phyloP scores from a whole-genome alignment of 495 filamentous ascomycete species.

The Hypoxylon fuscum region DNA sequence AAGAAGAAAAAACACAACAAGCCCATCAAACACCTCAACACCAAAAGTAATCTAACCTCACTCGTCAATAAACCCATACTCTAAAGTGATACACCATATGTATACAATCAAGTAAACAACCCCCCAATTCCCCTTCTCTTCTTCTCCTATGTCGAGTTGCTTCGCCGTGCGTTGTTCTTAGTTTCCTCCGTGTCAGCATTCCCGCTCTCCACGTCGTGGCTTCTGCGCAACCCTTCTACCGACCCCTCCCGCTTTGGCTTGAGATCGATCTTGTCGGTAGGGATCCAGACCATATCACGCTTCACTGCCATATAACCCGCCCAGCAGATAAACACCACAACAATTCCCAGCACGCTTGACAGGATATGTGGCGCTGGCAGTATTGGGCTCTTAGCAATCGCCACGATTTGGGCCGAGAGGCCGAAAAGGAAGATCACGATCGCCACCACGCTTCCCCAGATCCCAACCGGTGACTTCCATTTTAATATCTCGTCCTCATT shows the following conservation, averaged over 20 bases:
- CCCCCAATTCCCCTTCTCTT: background rate
- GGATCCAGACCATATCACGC: constrained; percentile 17
- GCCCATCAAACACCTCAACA: too few species aligned
- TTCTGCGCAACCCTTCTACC: background rate
- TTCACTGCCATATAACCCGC: constrained; percentile 32
- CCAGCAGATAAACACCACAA: constrained; percentile 32
- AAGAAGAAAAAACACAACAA: too few species aligned
- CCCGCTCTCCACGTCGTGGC: constrained; percentile 18
- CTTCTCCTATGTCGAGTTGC: background rate
- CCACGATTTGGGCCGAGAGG: constrained; percentile 36
- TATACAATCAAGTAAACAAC: too few species aligned
- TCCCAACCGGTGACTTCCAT: constrained; percentile 36
- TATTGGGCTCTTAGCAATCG: constrained; percentile 28
- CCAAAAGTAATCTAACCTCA: too few species aligned
- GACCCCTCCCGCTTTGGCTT: constrained; percentile 9
- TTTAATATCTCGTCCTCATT: constrained; percentile 19
- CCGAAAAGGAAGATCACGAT: constrained; percentile 36
- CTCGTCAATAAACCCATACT: too few species aligned
- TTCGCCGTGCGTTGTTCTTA: background rate
- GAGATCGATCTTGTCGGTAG: constrained; percentile 36
- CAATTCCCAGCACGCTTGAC: constrained; percentile 33
- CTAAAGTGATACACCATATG: too few species aligned
- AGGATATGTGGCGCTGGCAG: constrained; percentile 22
- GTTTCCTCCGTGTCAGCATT: background rate
- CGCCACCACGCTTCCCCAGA: constrained; percentile 28